These are phyloP conservation scores for Trichosporon faecale DNA, from an alignment of 1,284 basidiomycete species.

Conservation along the genomic window DNA sequence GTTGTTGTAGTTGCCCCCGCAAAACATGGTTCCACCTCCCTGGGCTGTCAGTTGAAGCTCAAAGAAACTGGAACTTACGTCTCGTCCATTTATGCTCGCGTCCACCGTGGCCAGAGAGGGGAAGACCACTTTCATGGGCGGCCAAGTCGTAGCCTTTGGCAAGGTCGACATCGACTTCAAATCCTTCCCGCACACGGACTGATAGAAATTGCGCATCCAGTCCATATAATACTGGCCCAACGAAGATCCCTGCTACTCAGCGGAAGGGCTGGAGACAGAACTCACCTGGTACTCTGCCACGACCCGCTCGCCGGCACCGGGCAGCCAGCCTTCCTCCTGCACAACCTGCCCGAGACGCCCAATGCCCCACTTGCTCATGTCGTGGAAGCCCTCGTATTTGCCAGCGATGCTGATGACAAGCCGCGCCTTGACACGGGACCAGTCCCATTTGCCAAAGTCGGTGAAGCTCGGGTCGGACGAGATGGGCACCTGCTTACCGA, in stretches of 20 bases:
- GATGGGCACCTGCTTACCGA: conserved; percentile 34
- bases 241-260: conserved; percentile 43
- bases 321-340: conserved; percentile 41
- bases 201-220: conserved; percentile 47
- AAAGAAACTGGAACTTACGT: conserved; percentile 22
- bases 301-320: conserved; percentile 34
- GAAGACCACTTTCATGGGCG: conserved; percentile 48
- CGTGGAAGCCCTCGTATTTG: conserved; percentile 35
- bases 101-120: conserved; percentile 46
- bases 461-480: conserved; percentile 17
- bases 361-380: conserved; percentile 38
- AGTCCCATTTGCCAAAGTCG: conserved; percentile 44
- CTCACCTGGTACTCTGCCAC: conserved; percentile 49
- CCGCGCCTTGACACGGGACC: conserved; percentile 44
- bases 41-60: conserved; percentile 13
- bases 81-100: conserved; percentile 30
- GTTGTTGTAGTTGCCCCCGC: conserved; percentile 35
- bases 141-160: conserved; percentile 34
- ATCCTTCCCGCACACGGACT: conserved; percentile 33
- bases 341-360: conserved; percentile 41
- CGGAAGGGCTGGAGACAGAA: background rate
- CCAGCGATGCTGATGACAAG: conserved; percentile 47
- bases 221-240: conserved; percentile 42
- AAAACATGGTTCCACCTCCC: conserved; percentile 52
- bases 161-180: conserved; percentile 21